Percentiles rank a stretch among this genome's conserved stretches.
Conservation (phyloP, 179 eudicot species). For the Gypsophila paniculata region DNA sequence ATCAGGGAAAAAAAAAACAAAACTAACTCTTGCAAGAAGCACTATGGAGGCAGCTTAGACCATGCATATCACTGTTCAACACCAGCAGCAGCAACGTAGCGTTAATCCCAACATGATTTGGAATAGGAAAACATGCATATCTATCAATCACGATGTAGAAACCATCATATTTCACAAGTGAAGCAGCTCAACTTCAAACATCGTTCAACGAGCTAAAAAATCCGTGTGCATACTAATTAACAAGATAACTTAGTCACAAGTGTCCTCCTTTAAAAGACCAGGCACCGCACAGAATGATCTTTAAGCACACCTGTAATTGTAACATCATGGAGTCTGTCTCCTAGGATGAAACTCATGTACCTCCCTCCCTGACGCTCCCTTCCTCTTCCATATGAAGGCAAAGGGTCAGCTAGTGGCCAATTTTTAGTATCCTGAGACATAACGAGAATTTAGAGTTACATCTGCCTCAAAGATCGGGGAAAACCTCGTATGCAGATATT, state of each 20-base stretch:
- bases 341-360: conserved; percentile 67
- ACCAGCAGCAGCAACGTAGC: no score
- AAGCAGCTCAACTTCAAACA: conserved; percentile 8
- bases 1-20: not conserved
- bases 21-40: not conserved
- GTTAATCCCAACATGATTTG: no score
- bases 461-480: not conserved
- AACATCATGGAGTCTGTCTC: conserved; percentile 77
- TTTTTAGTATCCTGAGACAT: conserved; percentile 49
- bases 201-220: not conserved
- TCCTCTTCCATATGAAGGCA: conserved; percentile 94
- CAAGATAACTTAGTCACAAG: not conserved
- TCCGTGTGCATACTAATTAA: not conserved
- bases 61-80: not conserved
- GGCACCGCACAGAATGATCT: not conserved
- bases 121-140: not conserved
- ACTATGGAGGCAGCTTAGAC: conserved; percentile 9
- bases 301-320: conserved; percentile 67
- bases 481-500: not conserved
- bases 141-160: not conserved
- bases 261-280: not conserved
- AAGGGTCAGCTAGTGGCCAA: conserved; percentile 82
- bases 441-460: not conserved
- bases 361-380: conserved; percentile 68
- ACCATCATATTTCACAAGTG: not conserved